Evolutionary conservation across 208 protist species (phyloP), one percentile per base, ranked within the genome.

Genomic region (Tritrichomonas musculus): DNA sequence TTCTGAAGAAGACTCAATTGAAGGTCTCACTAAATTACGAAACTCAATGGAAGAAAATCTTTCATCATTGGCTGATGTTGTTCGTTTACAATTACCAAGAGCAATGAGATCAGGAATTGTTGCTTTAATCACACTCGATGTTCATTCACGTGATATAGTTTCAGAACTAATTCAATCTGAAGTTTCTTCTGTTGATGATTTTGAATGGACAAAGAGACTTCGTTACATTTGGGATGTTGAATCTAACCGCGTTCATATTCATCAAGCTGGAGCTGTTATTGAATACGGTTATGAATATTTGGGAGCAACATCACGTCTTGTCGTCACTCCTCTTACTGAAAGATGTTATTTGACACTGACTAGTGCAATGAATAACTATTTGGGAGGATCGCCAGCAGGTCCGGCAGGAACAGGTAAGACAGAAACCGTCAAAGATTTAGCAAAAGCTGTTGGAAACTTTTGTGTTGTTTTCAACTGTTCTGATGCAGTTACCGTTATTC

Each of bases 41-140:
- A 93, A 96, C 25, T 94, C 82, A 49, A 80, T 60, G 57, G 73
- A 60, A 27, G 0, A 75, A 53, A 93, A 96, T 80, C 94, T 96
- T 33, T 53, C 72, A 49, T 94, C 93, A 53, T 94, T 99, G 47
- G 97, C 97, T 8, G 95, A 95, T 65, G 94, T 99, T 30, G 98
- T 98, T 20, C 93, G 97, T 22, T 94, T 94, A 20, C 95, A 97
- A 92, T 94, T 99, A n/a, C 97, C 97, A 27, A 96, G 96, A 66
- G 94, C 98, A 80, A 96, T 98, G 88, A 96, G 98, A 64, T 96
- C 96, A 69, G 95, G 97, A 14, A 95, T 99, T 92, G 98, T 97
- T 14, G 97, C 98, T 30, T 94, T 99, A 53, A 99, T 99, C 94
- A 98, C 97, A 41, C 97, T 99, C 50, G 98, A 99, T 82, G 98